Conservation (phyloP, 192 early-diverging fungal genomes). For the Phlyctochytrium arcticum region DNA sequence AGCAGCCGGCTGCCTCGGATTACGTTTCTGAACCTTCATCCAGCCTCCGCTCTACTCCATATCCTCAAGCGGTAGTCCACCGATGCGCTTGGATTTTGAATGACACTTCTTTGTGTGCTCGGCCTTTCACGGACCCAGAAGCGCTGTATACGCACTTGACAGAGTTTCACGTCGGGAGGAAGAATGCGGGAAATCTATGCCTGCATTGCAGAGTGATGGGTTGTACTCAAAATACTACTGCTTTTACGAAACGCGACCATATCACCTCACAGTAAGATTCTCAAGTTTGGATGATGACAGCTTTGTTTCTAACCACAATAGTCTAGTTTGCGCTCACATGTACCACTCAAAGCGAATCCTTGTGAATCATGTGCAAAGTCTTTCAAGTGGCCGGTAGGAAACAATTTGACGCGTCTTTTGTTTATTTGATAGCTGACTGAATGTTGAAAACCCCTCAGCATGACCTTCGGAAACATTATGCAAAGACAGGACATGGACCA, state of each 20-base stretch:
- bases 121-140: conserved; percentile 49
- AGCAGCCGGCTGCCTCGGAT: no score
- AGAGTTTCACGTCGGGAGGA: conserved; percentile 86
- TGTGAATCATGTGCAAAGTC: conserved; percentile 46
- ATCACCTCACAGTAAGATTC: conserved; percentile 70
- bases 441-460: no score
- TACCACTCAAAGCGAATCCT: conserved; percentile 79
- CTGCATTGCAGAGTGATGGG: conserved; percentile 75
- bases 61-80: background rate
- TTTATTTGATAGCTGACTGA: no score
- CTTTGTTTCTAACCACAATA: background rate
- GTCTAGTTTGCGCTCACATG: conserved; percentile 71
- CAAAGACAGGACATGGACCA: conserved; percentile 20
- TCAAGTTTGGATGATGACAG: conserved; percentile 2
- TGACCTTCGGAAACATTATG: conserved; percentile 22
- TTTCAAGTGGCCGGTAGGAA: conserved; percentile 22
- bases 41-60: conserved; percentile 13
- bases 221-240: conserved; percentile 56
- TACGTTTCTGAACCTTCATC: conserved; percentile 7
- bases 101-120: conserved; percentile 7
- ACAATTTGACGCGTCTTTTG: background rate
- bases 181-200: conserved; percentile 83
- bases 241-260: conserved; percentile 79
- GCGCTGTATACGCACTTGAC: conserved; percentile 81
- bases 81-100: conserved; percentile 13